Base-by-base conservation (phyloP, 1,139 yeast genomes). In the Yamadazyma atlantica region DNA sequence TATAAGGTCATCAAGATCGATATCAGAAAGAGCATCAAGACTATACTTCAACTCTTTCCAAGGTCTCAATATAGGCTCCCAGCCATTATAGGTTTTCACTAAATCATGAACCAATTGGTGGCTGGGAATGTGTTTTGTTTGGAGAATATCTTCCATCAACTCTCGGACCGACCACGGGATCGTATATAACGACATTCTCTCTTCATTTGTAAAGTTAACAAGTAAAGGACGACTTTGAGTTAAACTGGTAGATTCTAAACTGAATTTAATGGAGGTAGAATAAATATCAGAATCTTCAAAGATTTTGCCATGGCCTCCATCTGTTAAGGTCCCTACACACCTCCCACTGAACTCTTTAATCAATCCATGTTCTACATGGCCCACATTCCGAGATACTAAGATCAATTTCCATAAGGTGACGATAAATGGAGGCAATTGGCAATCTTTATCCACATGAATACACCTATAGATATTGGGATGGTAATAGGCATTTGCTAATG, bases 401-500 rank as follows among this genome's bases (percentile, higher is more conserved):
- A 64, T 53, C 4, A 68, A 54, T 26, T 61, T 60, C 33, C 72
- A 46, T n/a, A 74, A 51, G 2, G 48, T 43, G 4, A 54, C 45
- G 5, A 74, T 44, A 35, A 71, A 61, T 8, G 45, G 42, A 0
- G 71, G 68, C 1, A 62, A 55, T 3, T 60, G 60, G 19, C 51
- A 35, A 15, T 51, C 45, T 19, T 49, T 45, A 13, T 61, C 62
- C 29, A 69, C 54, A 46, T 51, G 60, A 3, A 73, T 35, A 23
- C 68, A 58, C 38, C 84, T 58, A 47, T 56, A 75, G 13, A 80
- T 73, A 46, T 79, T 78, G 1, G 85, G 80, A 51, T 80, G 86
- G 9, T 55, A 46, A 25, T 65, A 55, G 24, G 71, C 67, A 15
- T 62, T 43, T n/a, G 65, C 73, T 36, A 79, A 54, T 1, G 81